Evolutionary conservation across 352 stramenopile species (phyloP), one percentile per base, ranked within the genome.

Genomic region (Phytophthora quininea): DNA sequence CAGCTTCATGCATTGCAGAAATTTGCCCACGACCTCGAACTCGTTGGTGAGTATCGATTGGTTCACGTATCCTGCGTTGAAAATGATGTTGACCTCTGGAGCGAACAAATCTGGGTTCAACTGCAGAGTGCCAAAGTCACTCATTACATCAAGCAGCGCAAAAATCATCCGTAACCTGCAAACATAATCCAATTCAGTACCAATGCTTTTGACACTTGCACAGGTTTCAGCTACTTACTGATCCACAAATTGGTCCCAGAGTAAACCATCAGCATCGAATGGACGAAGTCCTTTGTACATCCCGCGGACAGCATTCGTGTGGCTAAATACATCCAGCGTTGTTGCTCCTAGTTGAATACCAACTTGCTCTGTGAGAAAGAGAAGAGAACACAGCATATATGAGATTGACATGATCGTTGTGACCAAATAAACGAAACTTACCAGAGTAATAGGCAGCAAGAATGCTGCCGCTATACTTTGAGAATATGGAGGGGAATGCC

Each of bases 111-210:
- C 71, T 1, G 79, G 60, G 24, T 90, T 86, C 8, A 96, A 74
- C 64, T 90, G 80, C 27, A 93, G 62, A 14, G 88, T 80, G 5
- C 88, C 84, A 63, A 95, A 93, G 58, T 92, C 77, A 66, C 84
- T 93, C 62, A 88, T 79, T 45, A 96, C 77, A 53, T 96, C 88
- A 3, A 96, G 54, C 27, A 93, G 55, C 0, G 77, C 80, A 64
- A 92, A 96, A 45, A 96, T 84, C 80, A 90, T 90, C 32, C 84
- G 83, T 60, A 95, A 62, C 59, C 87, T 95, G 49, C 19, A 19
- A 64, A 51, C n/a, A 63, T 19, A 38, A 51, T 35, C n/a, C 32
- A 56, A 51, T 27, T n/a, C n/a, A 57, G 37, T 42, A 42, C 6
- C 11, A 46, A 46, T 8, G n/a, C 50, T 24, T 52, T 27, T 19